A percentile compares a stretch with the other conserved stretches of the same genome.
Evolutionary conservation across 1,284 basidiomycete species (phyloP).

Genomic region (Cryptococcus deneoformans): DNA sequence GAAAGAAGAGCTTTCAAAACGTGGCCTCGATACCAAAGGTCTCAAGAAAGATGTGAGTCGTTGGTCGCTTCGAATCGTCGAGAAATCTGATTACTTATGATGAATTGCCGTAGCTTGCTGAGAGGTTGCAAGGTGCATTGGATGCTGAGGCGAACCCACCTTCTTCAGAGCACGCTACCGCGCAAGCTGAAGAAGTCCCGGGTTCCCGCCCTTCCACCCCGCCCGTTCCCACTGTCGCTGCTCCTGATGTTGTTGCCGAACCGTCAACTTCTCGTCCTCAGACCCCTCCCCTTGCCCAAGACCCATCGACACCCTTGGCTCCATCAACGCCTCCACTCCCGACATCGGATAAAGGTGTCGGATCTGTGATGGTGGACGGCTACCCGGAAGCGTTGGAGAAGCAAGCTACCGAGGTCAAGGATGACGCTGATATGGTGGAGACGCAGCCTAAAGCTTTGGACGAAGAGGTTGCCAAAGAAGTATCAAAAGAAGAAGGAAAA

Average conservation of each 20-base stretch:
- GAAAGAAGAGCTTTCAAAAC: conserved; percentile 43
- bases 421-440: too few relatives aligned
- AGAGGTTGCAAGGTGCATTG: conserved; percentile 25
- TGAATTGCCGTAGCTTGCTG: conserved; percentile 31
- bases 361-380: conserved; percentile 12
- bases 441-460: conserved; percentile 24
- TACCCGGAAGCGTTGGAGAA: conserved; percentile 3
- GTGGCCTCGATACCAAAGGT: conserved; percentile 38
- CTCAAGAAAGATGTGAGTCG: conserved; percentile 46
- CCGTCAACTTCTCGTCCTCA: too few relatives aligned
- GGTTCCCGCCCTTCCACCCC: not conserved
- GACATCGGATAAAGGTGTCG: conserved; percentile 10
- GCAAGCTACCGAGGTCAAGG: not conserved
- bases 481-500: conserved; percentile 25
- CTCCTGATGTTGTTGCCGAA: not conserved
- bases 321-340: not conserved
- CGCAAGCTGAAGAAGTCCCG: not conserved
- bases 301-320: not conserved
- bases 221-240: not conserved
- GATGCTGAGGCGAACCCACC: not conserved
- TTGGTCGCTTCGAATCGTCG: not conserved
- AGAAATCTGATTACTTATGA: not conserved
- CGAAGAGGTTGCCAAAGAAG: conserved; percentile 17
- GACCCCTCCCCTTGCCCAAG: not conserved
- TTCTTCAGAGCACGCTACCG: too few relatives aligned